Conservation (phyloP, 2,329 filamentous ascomycete genomes). For the Triangularia setosa region DNA sequence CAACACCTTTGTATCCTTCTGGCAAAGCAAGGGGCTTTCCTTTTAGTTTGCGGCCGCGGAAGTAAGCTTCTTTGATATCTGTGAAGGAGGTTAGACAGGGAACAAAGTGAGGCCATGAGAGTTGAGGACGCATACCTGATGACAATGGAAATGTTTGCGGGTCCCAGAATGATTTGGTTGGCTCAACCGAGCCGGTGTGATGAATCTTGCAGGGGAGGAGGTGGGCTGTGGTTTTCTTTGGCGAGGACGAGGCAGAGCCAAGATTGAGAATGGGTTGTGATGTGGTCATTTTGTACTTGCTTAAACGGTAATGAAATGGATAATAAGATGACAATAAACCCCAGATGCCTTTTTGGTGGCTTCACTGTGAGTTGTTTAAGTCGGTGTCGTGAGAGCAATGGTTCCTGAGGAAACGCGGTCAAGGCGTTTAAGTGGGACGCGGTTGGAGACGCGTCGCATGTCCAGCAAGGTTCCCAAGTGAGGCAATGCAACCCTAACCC, state of each 20-base stretch:
- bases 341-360: neutral
- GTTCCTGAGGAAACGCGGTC: neutral
- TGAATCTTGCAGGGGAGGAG: slow-evolving; percentile 77
- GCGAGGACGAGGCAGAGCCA: slow-evolving; percentile 9
- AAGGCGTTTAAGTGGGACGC: slow-evolving; percentile 2
- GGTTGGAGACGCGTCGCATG: neutral
- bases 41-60: slow-evolving; percentile 75
- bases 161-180: slow-evolving; percentile 65
- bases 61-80: slow-evolving; percentile 57
- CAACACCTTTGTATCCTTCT: slow-evolving; percentile 63
- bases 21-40: slow-evolving; percentile 66
- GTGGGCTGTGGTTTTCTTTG: slow-evolving; percentile 54
- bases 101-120: neutral
- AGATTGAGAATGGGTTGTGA: slow-evolving; percentile 42
- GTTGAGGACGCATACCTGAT: slow-evolving; percentile 17
- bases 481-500: neutral
- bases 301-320: neutral
- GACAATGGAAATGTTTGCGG: slow-evolving; percentile 38
- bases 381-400: neutral
- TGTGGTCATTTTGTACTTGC: slow-evolving; percentile 22
- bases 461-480: neutral
- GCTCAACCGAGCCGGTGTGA: slow-evolving; percentile 68
- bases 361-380: neutral
- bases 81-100: neutral
- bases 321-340: neutral